These are phyloP conservation scores for Sindora glabra DNA, from an alignment of 306 rosid genomes.

Conservation along the genomic window DNA sequence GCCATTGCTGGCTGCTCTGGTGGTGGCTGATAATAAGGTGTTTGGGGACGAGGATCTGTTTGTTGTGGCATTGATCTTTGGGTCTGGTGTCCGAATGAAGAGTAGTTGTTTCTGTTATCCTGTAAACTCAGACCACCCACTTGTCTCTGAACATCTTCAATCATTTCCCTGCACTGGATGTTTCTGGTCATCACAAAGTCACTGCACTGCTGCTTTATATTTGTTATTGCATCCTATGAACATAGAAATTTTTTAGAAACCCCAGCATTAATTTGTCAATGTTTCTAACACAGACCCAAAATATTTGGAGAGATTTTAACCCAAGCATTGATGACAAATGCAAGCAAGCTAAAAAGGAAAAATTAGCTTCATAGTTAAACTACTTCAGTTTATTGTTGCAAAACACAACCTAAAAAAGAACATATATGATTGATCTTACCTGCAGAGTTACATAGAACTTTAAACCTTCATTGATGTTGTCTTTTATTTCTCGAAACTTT, in stretches of 20 bases:
- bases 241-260: slow-evolving; percentile 18
- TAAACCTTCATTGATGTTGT: slow-evolving; percentile 86
- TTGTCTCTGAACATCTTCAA: slow-evolving; percentile 91
- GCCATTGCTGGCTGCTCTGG: slow-evolving; percentile 57
- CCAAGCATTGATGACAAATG: background rate
- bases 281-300: background rate
- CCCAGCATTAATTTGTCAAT: background rate
- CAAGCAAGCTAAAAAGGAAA: background rate
- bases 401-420: slow-evolving; percentile 6
- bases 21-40: slow-evolving; percentile 65
- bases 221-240: slow-evolving; percentile 82
- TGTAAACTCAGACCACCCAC: slow-evolving; percentile 85
- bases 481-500: slow-evolving; percentile 84
- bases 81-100: slow-evolving; percentile 52
- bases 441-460: slow-evolving; percentile 88
- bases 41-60: slow-evolving; percentile 55
- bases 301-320: background rate
- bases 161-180: slow-evolving; percentile 95
- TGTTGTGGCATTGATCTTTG: slow-evolving; percentile 56
- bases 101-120: slow-evolving; percentile 54
- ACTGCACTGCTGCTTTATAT: slow-evolving; percentile 92
- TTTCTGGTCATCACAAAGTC: slow-evolving; percentile 96
- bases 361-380: background rate
- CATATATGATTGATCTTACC: slow-evolving; percentile 28
- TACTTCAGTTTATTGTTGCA: background rate